phyloP scores from a whole-genome alignment of 176 grass and related monocot genomes.

The Oryza australiensis region DNA sequence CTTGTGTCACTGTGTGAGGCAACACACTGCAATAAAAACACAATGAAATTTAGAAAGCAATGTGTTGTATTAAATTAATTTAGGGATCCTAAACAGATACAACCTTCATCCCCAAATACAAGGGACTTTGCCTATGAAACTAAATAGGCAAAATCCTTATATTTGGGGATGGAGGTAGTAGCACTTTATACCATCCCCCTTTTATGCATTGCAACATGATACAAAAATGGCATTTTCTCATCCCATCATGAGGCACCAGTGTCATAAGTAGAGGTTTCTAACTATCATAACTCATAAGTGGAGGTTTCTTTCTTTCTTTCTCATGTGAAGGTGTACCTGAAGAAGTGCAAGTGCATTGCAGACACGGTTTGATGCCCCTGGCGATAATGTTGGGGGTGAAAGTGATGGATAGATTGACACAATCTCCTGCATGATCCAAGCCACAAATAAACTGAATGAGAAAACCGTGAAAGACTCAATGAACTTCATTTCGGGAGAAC shows the following conservation, averaged over 20 bases:
- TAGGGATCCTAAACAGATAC: background rate
- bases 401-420: conserved; percentile 73
- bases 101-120: too few relatives aligned
- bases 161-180: background rate
- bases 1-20: conserved; percentile 88
- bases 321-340: conserved; percentile 55
- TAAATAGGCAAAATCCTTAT: too few relatives aligned
- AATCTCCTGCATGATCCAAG: conserved; percentile 71
- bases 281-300: too few relatives aligned
- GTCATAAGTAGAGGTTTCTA: background rate
- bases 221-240: conserved; percentile 10
- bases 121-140: too few relatives aligned
- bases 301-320: conserved; percentile 26
- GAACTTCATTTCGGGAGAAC: background rate
- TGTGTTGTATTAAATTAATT: conserved; percentile 20
- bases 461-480: background rate
- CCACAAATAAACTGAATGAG: conserved; percentile 17
- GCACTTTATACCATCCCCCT: background rate
- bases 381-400: conserved; percentile 68
- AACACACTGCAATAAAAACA: conserved; percentile 61
- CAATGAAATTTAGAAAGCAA: conserved; percentile 16
- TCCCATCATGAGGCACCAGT: background rate
- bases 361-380: conserved; percentile 78
- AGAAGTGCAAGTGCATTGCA: conserved; percentile 97
- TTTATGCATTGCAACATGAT: background rate